phyloP scores from a whole-genome alignment of 1,284 basidiomycete species.

The Ustilago shanxiensis region DNA sequence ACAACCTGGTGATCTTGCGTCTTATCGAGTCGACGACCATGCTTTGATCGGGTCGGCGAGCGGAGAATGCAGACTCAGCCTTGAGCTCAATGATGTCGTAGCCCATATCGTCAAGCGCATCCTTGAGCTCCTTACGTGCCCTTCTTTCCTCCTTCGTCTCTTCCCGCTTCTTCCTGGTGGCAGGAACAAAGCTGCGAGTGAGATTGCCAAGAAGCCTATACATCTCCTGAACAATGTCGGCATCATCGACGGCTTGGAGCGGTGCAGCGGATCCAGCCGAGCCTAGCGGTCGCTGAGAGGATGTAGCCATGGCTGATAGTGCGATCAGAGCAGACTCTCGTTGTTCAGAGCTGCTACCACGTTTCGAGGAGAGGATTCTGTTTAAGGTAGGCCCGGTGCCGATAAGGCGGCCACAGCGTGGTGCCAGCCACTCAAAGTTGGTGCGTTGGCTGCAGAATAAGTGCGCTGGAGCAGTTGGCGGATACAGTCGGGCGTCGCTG shows the following conservation, averaged over 20 bases:
- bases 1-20: slow-evolving; percentile 40
- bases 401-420: no score
- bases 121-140: slow-evolving; percentile 46
- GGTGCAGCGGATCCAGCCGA: slow-evolving; percentile 13
- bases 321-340: not conserved
- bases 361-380: not conserved
- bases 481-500: not conserved
- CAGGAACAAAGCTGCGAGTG: slow-evolving; percentile 51
- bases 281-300: slow-evolving; percentile 14
- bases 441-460: no score
- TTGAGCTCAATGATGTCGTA: slow-evolving; percentile 53
- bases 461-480: no score
- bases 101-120: slow-evolving; percentile 50
- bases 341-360: not conserved
- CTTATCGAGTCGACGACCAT: slow-evolving; percentile 36
- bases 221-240: slow-evolving; percentile 47
- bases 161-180: slow-evolving; percentile 50
- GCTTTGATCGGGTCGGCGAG: slow-evolving; percentile 26
- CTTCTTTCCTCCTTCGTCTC: slow-evolving; percentile 42
- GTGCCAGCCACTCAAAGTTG: no score
- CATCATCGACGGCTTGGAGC: slow-evolving; percentile 33
- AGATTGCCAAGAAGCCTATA: slow-evolving; percentile 49
- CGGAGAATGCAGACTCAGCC: slow-evolving; percentile 24
- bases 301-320: not conserved
- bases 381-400: not conserved